A percentile compares a stretch with the other conserved stretches of the same genome.
Conservation (phyloP, 75 land plant species). For the Azolla pinnata region DNA sequence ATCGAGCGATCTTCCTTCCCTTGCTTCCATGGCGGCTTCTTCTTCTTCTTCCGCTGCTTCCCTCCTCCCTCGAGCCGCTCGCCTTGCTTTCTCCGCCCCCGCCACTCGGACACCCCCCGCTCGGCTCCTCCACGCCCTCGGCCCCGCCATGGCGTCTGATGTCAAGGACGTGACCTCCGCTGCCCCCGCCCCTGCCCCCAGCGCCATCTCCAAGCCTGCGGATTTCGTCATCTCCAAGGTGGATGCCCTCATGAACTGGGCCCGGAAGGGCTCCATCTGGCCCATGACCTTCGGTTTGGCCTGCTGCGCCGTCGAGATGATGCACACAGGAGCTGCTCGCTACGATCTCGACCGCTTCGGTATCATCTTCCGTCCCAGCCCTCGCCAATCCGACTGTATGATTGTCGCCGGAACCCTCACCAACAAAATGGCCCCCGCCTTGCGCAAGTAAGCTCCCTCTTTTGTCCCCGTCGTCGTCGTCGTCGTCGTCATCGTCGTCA, state of each 20-base stretch:
- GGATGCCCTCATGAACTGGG: constrained; percentile 88
- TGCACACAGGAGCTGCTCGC: constrained; percentile 94
- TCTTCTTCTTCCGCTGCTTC: constrained; percentile 14
- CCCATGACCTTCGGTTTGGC: constrained; percentile 99
- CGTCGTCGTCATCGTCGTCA: no score
- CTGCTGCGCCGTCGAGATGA: constrained; percentile 99
- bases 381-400: constrained; percentile 95
- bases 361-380: constrained; percentile 90
- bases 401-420: constrained; percentile 98
- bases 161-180: constrained; percentile 23
- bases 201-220: constrained; percentile 49
- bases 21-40: not conserved
- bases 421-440: constrained; percentile 98
- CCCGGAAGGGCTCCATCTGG: constrained; percentile 93
- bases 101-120: not conserved
- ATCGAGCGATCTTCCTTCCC: not conserved
- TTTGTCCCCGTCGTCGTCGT: no score
- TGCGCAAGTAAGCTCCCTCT: constrained; percentile 67
- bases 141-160: constrained; percentile 17
- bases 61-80: constrained; percentile 22
- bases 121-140: constrained; percentile 21
- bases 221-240: constrained; percentile 92
- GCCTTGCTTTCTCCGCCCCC: constrained; percentile 13
- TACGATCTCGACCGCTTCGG: constrained; percentile 94
- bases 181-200: constrained; percentile 24